Evolutionary conservation across 768 basidiomycete genomes (phyloP).

Genomic region (Mycena vitilis): DNA sequence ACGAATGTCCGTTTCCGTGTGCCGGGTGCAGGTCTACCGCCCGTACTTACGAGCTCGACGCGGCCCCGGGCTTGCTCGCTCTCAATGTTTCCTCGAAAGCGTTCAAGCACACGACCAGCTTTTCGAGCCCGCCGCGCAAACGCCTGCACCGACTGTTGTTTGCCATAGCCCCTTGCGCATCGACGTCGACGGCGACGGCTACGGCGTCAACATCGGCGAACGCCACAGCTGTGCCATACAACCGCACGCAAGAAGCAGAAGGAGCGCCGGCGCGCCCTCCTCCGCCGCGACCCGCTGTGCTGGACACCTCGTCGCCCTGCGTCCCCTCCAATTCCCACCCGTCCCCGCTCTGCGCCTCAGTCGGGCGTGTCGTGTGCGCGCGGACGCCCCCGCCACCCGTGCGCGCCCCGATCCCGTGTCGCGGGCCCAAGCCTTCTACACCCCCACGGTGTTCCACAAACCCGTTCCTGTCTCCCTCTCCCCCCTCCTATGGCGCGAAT

Average conservation of each 20-base stretch:
- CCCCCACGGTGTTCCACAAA: conserved; percentile 36
- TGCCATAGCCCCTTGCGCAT: background rate
- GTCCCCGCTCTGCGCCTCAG: conserved; percentile 7
- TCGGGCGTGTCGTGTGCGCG: background rate
- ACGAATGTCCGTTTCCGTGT: conserved; percentile 15
- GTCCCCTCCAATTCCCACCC: conserved; percentile 26
- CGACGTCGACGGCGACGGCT: background rate
- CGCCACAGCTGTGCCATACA: conserved; percentile 46
- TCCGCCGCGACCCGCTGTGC: conserved; percentile 41
- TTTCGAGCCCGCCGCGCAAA: conserved; percentile 30
- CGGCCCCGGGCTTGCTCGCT: too few species aligned
- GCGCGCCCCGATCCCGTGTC: conserved; percentile 8
- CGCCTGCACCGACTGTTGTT: conserved; percentile 33
- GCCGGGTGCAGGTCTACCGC: conserved; percentile 3
- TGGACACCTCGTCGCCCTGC: conserved; percentile 23
- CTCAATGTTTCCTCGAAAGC: background rate
- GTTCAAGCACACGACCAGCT: conserved; percentile 31
- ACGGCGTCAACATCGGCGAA: conserved; percentile 14
- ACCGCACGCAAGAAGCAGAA: conserved; percentile 62
- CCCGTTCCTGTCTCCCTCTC: too few species aligned
- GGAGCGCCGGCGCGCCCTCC: conserved; percentile 50
- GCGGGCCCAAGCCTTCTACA: background rate
- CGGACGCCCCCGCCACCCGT: conserved; percentile 35
- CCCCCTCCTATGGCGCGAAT: conserved; percentile 36
- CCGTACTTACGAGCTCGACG: background rate